These are phyloP conservation scores for Globisporangium canariense DNA, from an alignment of 352 stramenopile species.

Conservation along the genomic window DNA sequence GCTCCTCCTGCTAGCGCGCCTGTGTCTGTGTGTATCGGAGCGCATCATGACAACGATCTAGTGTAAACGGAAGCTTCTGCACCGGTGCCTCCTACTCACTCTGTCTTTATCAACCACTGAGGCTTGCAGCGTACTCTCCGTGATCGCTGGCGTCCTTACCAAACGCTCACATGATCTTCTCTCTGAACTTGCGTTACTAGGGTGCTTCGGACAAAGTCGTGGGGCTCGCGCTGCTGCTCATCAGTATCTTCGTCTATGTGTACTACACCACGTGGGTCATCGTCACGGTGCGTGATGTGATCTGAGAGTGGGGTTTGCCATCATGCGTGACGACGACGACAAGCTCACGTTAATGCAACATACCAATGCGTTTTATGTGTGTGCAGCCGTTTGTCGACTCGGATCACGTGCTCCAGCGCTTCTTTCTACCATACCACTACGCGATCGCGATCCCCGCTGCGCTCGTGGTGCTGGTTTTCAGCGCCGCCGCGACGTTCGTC, in stretches of 20 bases:
- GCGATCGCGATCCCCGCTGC: conserved; percentile 85
- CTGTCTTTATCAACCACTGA: background rate
- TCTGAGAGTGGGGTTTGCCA: background rate
- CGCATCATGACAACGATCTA: background rate
- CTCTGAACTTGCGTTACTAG: conserved; percentile 18
- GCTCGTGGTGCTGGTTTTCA: conserved; percentile 85
- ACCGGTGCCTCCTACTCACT: background rate
- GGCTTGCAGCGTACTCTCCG: too few relatives aligned
- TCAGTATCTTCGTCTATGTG: conserved; percentile 84
- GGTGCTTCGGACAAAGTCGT: conserved; percentile 74
- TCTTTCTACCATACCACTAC: conserved; percentile 88
- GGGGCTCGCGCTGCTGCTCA: conserved; percentile 69
- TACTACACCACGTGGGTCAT: conserved; percentile 92
- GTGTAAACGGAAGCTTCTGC: too few relatives aligned
- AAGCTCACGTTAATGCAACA: background rate
- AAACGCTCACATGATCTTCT: background rate
- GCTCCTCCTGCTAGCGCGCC: background rate
- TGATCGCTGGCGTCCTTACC: too few relatives aligned
- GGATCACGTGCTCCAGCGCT: conserved; percentile 69
- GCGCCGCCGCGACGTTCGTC: conserved; percentile 80
- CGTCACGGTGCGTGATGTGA: conserved; percentile 58
- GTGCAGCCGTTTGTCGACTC: conserved; percentile 85
- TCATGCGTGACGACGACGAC: background rate
- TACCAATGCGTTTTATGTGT: background rate
- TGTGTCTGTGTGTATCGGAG: background rate